These are phyloP conservation scores for Melastoma candidum DNA, from an alignment of 441 rosid genomes.

Conservation along the genomic window DNA sequence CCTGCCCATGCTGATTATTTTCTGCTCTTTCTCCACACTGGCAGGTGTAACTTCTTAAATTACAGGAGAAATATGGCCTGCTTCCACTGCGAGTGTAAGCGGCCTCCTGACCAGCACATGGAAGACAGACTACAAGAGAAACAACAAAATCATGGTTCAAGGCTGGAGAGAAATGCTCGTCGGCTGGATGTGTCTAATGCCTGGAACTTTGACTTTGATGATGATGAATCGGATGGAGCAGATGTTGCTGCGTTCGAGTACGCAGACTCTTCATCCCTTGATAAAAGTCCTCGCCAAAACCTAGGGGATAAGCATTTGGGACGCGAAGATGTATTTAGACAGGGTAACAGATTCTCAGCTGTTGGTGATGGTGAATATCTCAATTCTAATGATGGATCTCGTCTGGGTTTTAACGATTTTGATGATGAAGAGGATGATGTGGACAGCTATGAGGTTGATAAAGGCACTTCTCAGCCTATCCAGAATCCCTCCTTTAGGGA, in stretches of 20 bases:
- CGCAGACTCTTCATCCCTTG: constrained; percentile 52
- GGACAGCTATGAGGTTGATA: constrained; percentile 80
- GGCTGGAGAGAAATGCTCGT: constrained; percentile 31
- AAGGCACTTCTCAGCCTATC: constrained; percentile 24
- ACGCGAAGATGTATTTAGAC: constrained; percentile 29
- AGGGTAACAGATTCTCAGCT: constrained; percentile 21
- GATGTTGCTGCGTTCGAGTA: constrained; percentile 89
- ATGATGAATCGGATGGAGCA: constrained; percentile 93
- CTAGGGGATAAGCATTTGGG: constrained; percentile 31
- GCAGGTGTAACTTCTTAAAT: constrained; percentile 95
- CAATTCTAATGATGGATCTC: constrained; percentile 29
- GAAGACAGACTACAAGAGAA: constrained; percentile 51
- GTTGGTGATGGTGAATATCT: constrained; percentile 31
- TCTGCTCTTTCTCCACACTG: constrained; percentile 14
- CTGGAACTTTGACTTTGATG: constrained; percentile 97
- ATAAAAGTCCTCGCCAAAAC: constrained; percentile 21
- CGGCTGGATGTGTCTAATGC: constrained; percentile 67
- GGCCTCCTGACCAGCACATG: constrained; percentile 67
- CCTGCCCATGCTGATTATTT: background rate
- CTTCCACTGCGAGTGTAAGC: constrained; percentile 94
- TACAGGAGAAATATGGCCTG: constrained; percentile 84
- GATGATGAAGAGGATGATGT: constrained; percentile 71
- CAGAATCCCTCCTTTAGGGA: constrained; percentile 24
- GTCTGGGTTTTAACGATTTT: constrained; percentile 76
- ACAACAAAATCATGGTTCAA: constrained; percentile 27